These are phyloP conservation scores for Fusarium fujikuroi DNA, from an alignment of 2,329 filamentous ascomycete species.

Conservation along the genomic window DNA sequence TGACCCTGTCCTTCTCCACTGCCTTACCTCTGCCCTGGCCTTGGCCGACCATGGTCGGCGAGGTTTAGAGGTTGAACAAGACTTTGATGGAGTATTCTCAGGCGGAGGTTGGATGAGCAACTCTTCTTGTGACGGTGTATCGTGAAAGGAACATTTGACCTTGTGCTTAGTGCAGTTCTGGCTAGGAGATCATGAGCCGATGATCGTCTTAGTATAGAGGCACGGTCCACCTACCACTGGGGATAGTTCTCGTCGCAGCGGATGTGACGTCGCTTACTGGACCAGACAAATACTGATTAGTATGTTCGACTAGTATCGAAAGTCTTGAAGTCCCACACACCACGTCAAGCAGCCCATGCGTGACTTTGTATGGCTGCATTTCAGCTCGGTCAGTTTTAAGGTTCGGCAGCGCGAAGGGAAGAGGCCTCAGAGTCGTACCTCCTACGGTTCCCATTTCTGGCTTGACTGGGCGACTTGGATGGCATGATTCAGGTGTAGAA, in stretches of 20 bases:
- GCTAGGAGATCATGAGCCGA: neutral
- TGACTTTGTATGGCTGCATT: conserved; percentile 24
- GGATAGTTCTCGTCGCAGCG: conserved; percentile 28
- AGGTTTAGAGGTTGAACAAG: neutral
- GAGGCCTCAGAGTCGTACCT: conserved; percentile 6
- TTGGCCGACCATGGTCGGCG: conserved; percentile 23
- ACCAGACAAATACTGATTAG: conserved; percentile 12
- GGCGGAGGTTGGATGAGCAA: neutral
- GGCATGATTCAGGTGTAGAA: neutral
- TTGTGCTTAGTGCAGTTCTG: conserved; percentile 33
- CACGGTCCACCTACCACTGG: conserved; percentile 12
- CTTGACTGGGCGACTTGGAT: neutral
- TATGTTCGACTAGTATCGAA: conserved; percentile 1
- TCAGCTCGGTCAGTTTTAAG: neutral
- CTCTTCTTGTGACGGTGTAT: conserved; percentile 12
- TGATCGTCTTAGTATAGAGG: neutral
- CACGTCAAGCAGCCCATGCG: conserved; percentile 29
- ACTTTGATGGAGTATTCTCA: neutral
- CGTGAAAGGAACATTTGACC: conserved; percentile 28
- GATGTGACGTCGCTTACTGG: conserved; percentile 27
- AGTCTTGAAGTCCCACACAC: conserved; percentile 4
- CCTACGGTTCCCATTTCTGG: conserved; percentile 16
- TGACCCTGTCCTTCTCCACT: conserved; percentile 30
- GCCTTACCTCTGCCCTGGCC: conserved; percentile 29
- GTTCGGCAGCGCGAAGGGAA: neutral